Evolutionary conservation across 805 yeast genomes (phyloP), one percentile per base, ranked within the genome.

Genomic region (Barnettozyma salicaria): DNA sequence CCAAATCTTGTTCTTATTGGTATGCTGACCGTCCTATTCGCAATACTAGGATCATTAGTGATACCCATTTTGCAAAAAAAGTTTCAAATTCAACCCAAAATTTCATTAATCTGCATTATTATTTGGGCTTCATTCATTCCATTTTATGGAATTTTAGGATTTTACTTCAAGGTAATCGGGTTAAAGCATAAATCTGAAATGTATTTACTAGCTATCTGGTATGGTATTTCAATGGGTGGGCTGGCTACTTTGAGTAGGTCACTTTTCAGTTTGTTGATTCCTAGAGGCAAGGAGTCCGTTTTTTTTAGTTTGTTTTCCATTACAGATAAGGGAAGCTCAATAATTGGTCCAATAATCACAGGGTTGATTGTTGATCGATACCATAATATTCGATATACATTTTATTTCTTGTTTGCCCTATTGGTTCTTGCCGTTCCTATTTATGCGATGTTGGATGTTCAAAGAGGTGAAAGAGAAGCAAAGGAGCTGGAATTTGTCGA

Each of bases 241-340:
- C 58, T 84, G 18, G 70, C 82, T 7, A 79, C 90, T 0, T 66
- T 79, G 1, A 73, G 87, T 19, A 66, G 92, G 32, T 77, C 88
- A 1, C 62, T 80, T 4, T 83, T 76, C 55, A 70, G 84, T 22
- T 56, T 80, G 52, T 67, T 83, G 36, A 80, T 83, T 30, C 94
- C 94, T 14, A 67, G 63, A 31, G 92, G 92, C 6, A 76, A 74
- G 48, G 94, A 84, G 52, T 75, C 81, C 4, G 75, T 80, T 6
- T 83, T 82, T 52, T 83, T 84, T 59, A 80, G 90, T 11, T 61
- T 83, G 29, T 84, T 78, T 57, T 73, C 84, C 27, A 76, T 83
- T 27, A 84, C 94, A 1, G 92, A 83, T 56, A 83, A 84, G 52
- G 90, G 92, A 3, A 78, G 86, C 5, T 77, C 86, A 0, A 73